These are phyloP conservation scores for Cordyceps tenuipes DNA, from an alignment of 2,329 filamentous ascomycete species.

Conservation along the genomic window DNA sequence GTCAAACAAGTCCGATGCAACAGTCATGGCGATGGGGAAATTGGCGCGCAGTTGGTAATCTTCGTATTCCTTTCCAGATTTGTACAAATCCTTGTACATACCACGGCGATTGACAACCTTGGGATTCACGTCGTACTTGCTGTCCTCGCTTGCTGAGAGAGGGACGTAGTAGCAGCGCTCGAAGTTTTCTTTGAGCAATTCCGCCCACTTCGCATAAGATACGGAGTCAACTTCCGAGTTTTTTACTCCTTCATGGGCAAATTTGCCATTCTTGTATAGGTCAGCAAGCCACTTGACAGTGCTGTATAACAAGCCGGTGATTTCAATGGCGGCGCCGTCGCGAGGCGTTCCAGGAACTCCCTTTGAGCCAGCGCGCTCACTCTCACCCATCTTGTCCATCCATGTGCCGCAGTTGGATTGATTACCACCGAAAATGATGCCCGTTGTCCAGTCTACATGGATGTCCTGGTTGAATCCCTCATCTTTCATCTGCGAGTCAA, in stretches of 20 bases:
- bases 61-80: conserved; percentile 88
- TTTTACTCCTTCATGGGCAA: conserved; percentile 64
- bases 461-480: conserved; percentile 91
- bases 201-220: conserved; percentile 70
- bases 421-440: conserved; percentile 88
- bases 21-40: conserved; percentile 91
- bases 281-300: conserved; percentile 70
- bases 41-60: conserved; percentile 95
- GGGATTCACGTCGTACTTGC: conserved; percentile 70
- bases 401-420: conserved; percentile 95
- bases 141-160: conserved; percentile 57
- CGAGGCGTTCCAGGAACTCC: conserved; percentile 93
- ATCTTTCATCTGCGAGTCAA: conserved; percentile 88
- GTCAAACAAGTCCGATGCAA: conserved; percentile 81
- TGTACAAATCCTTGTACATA: conserved; percentile 97
- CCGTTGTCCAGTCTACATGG: conserved; percentile 80
- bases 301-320: conserved; percentile 89
- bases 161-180: conserved; percentile 91
- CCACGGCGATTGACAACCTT: conserved; percentile 78
- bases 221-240: conserved; percentile 53
- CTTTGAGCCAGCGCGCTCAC: conserved; percentile 80
- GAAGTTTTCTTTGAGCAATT: conserved; percentile 73
- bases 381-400: conserved; percentile 99
- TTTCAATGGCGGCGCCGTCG: conserved; percentile 91
- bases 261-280: conserved; percentile 60